Percentiles rank a stretch among this genome's conserved stretches.
These are phyloP conservation scores for Fusarium sp. DNA, from an alignment of 2,329 filamentous ascomycete genomes.

Conservation along the genomic window DNA sequence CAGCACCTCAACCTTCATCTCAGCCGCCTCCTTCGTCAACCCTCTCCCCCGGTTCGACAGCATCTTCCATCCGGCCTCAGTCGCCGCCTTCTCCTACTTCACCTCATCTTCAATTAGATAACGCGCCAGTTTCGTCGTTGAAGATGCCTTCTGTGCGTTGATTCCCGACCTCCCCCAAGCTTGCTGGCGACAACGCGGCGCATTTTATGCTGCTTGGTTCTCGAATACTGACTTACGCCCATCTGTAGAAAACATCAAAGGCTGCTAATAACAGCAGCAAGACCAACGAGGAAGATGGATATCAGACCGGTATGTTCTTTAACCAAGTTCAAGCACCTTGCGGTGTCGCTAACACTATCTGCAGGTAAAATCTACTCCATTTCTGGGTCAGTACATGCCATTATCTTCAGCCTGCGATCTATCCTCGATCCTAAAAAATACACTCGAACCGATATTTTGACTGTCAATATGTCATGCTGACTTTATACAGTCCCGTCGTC, in stretches of 20 bases:
- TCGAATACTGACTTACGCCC: conserved; percentile 28
- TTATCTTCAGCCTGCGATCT: neutral
- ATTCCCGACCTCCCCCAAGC: conserved; percentile 32
- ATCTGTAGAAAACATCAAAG: conserved; percentile 35
- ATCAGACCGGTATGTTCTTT: conserved; percentile 50
- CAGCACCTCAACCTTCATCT: conserved; percentile 35
- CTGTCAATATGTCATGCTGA: conserved; percentile 43
- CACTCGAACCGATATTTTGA: conserved; percentile 1
- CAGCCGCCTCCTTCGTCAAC: conserved; percentile 44
- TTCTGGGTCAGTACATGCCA: conserved; percentile 61
- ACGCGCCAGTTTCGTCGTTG: conserved; percentile 45
- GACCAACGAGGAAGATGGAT: conserved; percentile 47
- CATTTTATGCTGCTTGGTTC: conserved; percentile 15
- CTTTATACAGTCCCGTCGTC: conserved; percentile 77
- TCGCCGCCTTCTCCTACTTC: conserved; percentile 42
- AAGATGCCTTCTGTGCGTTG: conserved; percentile 66
- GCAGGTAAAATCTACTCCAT: conserved; percentile 69
- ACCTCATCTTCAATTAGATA: conserved; percentile 36
- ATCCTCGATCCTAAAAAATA: neutral
- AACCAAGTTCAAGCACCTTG: conserved; percentile 17
- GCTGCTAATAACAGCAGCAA: conserved; percentile 42
- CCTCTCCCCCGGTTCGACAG: conserved; percentile 45
- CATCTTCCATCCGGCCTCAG: conserved; percentile 42
- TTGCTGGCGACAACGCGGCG: conserved; percentile 24
- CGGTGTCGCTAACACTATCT: conserved; percentile 38